Percentiles rank a stretch among this genome's conserved stretches.
Evolutionary conservation across 495 filamentous ascomycete genomes (phyloP).

Genomic region (Podospora fimiseda): DNA sequence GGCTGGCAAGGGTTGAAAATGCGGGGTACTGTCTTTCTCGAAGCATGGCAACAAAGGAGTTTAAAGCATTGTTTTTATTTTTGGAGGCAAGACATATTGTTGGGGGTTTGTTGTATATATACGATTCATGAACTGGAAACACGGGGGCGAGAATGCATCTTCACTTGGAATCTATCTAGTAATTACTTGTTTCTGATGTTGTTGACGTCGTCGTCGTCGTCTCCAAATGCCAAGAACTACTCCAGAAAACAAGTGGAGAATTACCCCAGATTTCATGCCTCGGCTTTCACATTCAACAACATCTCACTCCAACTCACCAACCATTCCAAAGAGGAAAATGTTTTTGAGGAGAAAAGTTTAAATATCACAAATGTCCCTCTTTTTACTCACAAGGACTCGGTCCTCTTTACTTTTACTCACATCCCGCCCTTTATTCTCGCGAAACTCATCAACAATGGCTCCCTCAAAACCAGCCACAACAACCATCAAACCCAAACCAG

Average conservation of each 20-base stretch:
- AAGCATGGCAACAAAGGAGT: neutral
- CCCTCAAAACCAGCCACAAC: no score
- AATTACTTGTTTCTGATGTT: no score
- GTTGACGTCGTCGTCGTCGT: no score
- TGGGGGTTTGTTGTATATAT: neutral
- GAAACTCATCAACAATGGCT: no score
- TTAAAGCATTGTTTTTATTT: neutral
- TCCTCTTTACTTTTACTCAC: neutral
- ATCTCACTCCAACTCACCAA: neutral
- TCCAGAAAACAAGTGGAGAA: neutral
- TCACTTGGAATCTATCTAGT: no score
- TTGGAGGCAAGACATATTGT: neutral
- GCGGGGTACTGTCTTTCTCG: neutral
- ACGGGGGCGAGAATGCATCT: no score
- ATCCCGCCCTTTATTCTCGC: no score
- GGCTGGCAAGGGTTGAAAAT: neutral
- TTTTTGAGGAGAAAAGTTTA: no score
- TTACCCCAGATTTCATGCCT: neutral
- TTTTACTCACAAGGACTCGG: neutral
- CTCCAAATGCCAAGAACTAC: no score
- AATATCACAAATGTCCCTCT: no score
- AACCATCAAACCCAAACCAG: neutral
- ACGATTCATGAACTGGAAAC: neutral
- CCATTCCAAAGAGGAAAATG: no score
- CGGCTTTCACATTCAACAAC: neutral